These are phyloP conservation scores for Scheffersomyces ergatensis DNA, from an alignment of 805 yeast species.

Conservation along the genomic window DNA sequence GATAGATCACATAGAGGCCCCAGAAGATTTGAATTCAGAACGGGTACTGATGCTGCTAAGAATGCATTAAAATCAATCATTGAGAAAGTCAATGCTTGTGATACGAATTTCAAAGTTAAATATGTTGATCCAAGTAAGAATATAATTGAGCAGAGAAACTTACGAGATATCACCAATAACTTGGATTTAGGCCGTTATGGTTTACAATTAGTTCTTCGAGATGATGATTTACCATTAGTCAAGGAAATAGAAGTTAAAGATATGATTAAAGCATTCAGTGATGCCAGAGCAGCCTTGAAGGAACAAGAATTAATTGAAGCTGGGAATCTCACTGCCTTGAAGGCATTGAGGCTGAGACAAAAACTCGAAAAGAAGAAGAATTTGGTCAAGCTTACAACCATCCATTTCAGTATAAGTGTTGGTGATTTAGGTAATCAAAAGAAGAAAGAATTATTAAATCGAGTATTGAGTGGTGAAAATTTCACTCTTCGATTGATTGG, in stretches of 20 bases:
- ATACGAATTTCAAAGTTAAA: conserved; percentile 21
- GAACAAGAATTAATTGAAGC: conserved; percentile 28
- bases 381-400: conserved; percentile 27
- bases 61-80: conserved; percentile 24
- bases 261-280: conserved; percentile 31
- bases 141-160: conserved; percentile 16
- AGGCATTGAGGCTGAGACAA: conserved; percentile 23
- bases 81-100: conserved; percentile 13
- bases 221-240: conserved; percentile 22
- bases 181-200: conserved; percentile 25
- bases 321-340: conserved; percentile 32
- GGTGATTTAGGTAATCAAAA: conserved; percentile 40
- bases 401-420: conserved; percentile 37
- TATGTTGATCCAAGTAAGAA: conserved; percentile 22
- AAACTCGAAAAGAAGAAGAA: conserved; percentile 36
- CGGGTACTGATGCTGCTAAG: conserved; percentile 26
- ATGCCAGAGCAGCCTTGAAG: conserved; percentile 28
- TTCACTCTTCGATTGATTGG: conserved; percentile 13
- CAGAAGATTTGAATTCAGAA: not conserved
- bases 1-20: no score
- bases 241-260: conserved; percentile 22
- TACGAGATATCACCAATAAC: conserved; percentile 31
- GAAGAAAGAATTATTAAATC: conserved; percentile 28
- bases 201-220: conserved; percentile 16
- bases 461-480: conserved; percentile 26